These are phyloP conservation scores for Fusarium cyanostomum DNA, from an alignment of 2,329 filamentous ascomycete genomes.

Conservation along the genomic window DNA sequence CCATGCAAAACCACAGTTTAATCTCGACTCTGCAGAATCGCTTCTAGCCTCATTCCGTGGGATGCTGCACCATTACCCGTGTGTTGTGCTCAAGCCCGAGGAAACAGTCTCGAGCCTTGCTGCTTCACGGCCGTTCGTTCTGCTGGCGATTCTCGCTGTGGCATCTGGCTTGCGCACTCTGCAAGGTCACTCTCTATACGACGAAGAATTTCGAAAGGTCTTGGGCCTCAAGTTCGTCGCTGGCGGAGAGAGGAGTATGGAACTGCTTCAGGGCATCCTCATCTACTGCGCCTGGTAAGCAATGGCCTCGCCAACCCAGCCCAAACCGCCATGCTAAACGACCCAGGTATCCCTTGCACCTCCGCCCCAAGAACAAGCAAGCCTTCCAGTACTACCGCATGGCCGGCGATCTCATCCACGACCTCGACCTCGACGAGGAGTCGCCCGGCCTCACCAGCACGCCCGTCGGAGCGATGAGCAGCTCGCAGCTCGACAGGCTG, in stretches of 20 bases:
- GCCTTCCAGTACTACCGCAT: conserved; percentile 62
- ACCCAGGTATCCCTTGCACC: conserved; percentile 63
- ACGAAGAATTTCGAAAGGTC: conserved; percentile 66
- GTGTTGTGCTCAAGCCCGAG: conserved; percentile 52
- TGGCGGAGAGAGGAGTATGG: conserved; percentile 64
- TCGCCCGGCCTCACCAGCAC: conserved; percentile 17
- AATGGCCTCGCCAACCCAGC: too few species aligned
- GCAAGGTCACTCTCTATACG: conserved; percentile 63
- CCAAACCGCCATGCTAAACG: background rate
- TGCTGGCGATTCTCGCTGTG: conserved; percentile 63
- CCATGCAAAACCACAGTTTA: conserved; percentile 62
- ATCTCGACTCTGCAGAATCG: conserved; percentile 61
- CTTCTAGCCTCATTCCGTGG: conserved; percentile 55
- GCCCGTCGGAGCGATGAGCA: conserved; percentile 3
- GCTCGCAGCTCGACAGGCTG: conserved; percentile 52
- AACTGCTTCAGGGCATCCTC: conserved; percentile 65
- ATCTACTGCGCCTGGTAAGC: conserved; percentile 67
- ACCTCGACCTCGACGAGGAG: conserved; percentile 60
- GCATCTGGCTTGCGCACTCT: conserved; percentile 59
- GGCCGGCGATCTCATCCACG: conserved; percentile 59
- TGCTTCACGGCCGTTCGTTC: conserved; percentile 59
- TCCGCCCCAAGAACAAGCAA: conserved; percentile 61
- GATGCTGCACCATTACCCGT: conserved; percentile 58
- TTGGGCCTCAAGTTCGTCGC: conserved; percentile 66
- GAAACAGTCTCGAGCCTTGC: conserved; percentile 57